phyloP scores from a whole-genome alignment of 2,329 filamentous ascomycete species.

The Venturia pyrina region DNA sequence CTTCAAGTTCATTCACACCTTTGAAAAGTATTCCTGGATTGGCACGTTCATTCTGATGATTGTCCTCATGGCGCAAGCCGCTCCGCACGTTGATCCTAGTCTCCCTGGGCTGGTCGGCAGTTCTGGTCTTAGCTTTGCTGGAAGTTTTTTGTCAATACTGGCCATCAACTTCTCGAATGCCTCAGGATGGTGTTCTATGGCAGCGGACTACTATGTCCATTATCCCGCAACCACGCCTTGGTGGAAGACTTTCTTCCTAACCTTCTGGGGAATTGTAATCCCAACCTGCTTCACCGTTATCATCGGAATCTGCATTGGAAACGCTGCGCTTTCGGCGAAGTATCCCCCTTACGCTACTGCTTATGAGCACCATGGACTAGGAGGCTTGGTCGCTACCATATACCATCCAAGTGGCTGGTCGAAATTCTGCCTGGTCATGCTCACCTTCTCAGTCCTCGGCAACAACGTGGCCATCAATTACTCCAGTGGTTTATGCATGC shows the following conservation, averaged over 20 bases:
- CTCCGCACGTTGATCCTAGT: conserved; percentile 24
- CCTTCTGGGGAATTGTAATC: conserved; percentile 31
- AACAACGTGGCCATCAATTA: conserved; percentile 43
- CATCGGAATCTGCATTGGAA: conserved; percentile 33
- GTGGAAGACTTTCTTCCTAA: conserved; percentile 33
- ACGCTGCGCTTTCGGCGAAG: conserved; percentile 20
- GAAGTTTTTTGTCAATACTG: conserved; percentile 21
- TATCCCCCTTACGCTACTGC: conserved; percentile 21
- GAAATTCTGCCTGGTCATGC: conserved; percentile 37
- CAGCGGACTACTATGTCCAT: conserved; percentile 34
- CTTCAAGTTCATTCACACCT: conserved; percentile 35
- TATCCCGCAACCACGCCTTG: conserved; percentile 30
- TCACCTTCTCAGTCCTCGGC: conserved; percentile 34
- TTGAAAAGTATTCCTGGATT: conserved; percentile 41
- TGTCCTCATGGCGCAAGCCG: conserved; percentile 38
- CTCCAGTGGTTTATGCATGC: conserved; percentile 34
- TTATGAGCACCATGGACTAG: conserved; percentile 35
- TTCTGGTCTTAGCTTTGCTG: conserved; percentile 25
- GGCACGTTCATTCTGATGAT: conserved; percentile 37
- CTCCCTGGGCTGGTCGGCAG: conserved; percentile 18
- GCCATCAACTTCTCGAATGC: conserved; percentile 20
- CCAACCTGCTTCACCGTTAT: conserved; percentile 35
- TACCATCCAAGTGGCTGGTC: conserved; percentile 38
- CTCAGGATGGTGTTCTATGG: conserved; percentile 30
- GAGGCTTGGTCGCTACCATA: conserved; percentile 36